These are phyloP conservation scores for Ophioceras dolichostomum DNA, from an alignment of 2,329 filamentous ascomycete species.

Conservation along the genomic window DNA sequence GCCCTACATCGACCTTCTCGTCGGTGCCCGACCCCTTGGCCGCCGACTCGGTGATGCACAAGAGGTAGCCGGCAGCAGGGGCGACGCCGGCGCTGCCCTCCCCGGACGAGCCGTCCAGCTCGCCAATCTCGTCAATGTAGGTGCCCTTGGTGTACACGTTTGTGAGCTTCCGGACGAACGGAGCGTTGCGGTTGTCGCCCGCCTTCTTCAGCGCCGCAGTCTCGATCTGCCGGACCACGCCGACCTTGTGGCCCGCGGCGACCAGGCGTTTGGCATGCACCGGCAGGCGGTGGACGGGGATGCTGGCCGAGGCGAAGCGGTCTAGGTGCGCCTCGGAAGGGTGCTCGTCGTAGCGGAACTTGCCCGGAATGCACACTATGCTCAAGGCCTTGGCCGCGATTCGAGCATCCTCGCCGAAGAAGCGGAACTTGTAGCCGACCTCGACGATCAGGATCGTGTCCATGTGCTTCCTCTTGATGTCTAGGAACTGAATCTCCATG, in stretches of 20 bases:
- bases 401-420: slow-evolving; percentile 91
- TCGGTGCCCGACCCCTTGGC: slow-evolving; percentile 72
- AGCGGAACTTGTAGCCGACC: slow-evolving; percentile 95
- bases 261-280: slow-evolving; percentile 93
- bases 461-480: slow-evolving; percentile 79
- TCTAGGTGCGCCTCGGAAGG: slow-evolving; percentile 85
- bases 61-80: slow-evolving; percentile 68
- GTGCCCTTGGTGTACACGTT: slow-evolving; percentile 98
- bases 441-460: slow-evolving; percentile 88
- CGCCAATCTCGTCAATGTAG: slow-evolving; percentile 88
- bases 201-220: slow-evolving; percentile 93
- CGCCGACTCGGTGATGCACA: slow-evolving; percentile 81
- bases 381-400: slow-evolving; percentile 80
- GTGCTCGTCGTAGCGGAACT: slow-evolving; percentile 88
- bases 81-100: slow-evolving; percentile 28
- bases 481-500: slow-evolving; percentile 85
- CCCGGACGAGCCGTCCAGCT: slow-evolving; percentile 47
- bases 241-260: slow-evolving; percentile 87
- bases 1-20: slow-evolving; percentile 83
- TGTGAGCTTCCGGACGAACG: slow-evolving; percentile 85
- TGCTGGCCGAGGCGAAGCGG: slow-evolving; percentile 89
- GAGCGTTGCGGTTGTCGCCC: slow-evolving; percentile 85
- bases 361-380: slow-evolving; percentile 94
- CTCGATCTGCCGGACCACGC: slow-evolving; percentile 86
- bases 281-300: slow-evolving; percentile 80